phyloP scores from a whole-genome alignment of 2,329 filamentous ascomycete species.

The Hypoxylon sp. region DNA sequence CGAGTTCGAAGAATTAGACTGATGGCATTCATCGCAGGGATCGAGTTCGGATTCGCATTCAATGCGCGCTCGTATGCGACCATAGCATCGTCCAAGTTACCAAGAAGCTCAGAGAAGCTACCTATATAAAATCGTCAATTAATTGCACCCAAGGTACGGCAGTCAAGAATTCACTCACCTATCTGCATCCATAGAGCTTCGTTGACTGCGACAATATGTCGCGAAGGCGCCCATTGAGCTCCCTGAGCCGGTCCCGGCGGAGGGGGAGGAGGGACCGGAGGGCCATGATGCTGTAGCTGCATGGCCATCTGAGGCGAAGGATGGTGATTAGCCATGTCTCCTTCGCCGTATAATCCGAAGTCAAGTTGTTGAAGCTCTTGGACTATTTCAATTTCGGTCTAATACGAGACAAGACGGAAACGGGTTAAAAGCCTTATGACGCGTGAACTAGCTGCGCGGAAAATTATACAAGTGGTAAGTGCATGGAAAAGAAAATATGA shows the following conservation, averaged over 20 bases:
- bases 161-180: conserved; percentile 70
- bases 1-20: conserved; percentile 91
- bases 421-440: conserved; percentile 17
- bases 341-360: conserved; percentile 13
- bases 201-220: conserved; percentile 83
- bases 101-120: conserved; percentile 87
- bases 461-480: conserved; percentile 24
- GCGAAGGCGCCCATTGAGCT: conserved; percentile 74
- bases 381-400: conserved; percentile 18
- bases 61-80: conserved; percentile 92
- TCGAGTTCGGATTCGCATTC: conserved; percentile 88
- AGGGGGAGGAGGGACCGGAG: conserved; percentile 73
- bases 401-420: conserved; percentile 15
- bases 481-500: conserved; percentile 24
- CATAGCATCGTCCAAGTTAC: conserved; percentile 90
- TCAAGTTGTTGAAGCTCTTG: conserved; percentile 13
- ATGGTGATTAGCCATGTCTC: conserved; percentile 81
- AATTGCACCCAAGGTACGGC: conserved; percentile 10
- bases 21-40: conserved; percentile 93
- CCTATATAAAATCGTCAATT: conserved; percentile 67
- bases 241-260: conserved; percentile 69
- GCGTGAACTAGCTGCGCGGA: conserved; percentile 27
- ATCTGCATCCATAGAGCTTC: conserved; percentile 94
- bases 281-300: conserved; percentile 76
- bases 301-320: conserved; percentile 85